Conservation (phyloP, 2,329 filamentous ascomycete genomes). For the Sarocladiaceae sp. region DNA sequence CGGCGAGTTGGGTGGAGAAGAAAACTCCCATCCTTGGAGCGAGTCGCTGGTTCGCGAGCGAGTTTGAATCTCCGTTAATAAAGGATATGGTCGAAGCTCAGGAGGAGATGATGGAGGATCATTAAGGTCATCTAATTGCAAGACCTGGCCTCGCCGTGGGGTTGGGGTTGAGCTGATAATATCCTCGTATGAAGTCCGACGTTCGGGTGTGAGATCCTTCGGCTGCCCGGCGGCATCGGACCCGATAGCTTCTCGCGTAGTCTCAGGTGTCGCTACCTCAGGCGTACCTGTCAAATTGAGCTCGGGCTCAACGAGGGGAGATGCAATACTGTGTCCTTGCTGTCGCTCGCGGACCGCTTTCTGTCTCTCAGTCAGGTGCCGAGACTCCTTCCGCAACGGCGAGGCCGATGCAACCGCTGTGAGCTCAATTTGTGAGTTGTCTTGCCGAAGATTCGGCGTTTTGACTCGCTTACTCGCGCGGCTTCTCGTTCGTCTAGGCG, state of each 20-base stretch:
- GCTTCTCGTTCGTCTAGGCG: not conserved
- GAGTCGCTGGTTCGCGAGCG: conserved; percentile 33
- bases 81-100: conserved; percentile 47
- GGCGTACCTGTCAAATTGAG: not conserved
- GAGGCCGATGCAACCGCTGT: conserved; percentile 61
- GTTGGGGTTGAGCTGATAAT: conserved; percentile 58
- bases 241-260: not conserved
- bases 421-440: conserved; percentile 80
- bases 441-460: conserved; percentile 61
- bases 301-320: not conserved
- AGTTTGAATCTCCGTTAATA: conserved; percentile 48
- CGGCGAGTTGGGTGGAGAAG: conserved; percentile 53
- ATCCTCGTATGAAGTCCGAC: conserved; percentile 39
- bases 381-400: conserved; percentile 54
- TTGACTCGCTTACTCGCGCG: not conserved
- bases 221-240: conserved; percentile 12
- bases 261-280: conserved; percentile 11
- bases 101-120: conserved; percentile 58
- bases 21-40: conserved; percentile 48
- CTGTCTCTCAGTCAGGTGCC: conserved; percentile 74
- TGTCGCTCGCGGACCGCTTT: conserved; percentile 59
- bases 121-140: conserved; percentile 45
- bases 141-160: conserved; percentile 49
- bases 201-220: conserved; percentile 43
- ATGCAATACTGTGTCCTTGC: not conserved